These are phyloP conservation scores for Fusarium penzigii DNA, from an alignment of 2,329 filamentous ascomycete species.

Conservation along the genomic window DNA sequence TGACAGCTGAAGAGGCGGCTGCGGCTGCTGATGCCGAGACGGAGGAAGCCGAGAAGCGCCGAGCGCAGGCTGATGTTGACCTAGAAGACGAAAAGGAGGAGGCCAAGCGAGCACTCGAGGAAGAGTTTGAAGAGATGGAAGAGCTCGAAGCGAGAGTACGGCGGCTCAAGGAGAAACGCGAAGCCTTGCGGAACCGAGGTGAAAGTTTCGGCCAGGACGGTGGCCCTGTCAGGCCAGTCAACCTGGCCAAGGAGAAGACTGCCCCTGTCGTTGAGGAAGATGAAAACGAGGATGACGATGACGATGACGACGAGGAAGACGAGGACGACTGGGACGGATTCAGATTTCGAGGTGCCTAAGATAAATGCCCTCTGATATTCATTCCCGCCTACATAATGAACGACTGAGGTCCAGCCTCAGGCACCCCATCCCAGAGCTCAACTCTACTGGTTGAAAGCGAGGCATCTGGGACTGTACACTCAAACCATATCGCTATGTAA, in stretches of 20 bases:
- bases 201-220: constrained; percentile 32
- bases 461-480: not conserved
- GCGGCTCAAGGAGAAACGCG: constrained; percentile 68
- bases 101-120: constrained; percentile 69
- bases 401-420: not conserved
- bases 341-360: constrained; percentile 41
- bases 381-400: not conserved
- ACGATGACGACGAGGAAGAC: constrained; percentile 54
- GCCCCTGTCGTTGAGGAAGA: constrained; percentile 34
- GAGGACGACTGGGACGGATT: constrained; percentile 62
- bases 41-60: constrained; percentile 52
- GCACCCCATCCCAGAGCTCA: not conserved
- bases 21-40: constrained; percentile 52
- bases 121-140: constrained; percentile 83
- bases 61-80: constrained; percentile 56
- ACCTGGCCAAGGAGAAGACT: constrained; percentile 32
- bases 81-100: constrained; percentile 73
- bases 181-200: constrained; percentile 56
- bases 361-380: not conserved
- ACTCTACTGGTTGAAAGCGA: not conserved
- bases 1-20: constrained; percentile 64
- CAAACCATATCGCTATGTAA: not conserved
- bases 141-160: constrained; percentile 72
- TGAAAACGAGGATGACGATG: constrained; percentile 48
- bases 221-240: constrained; percentile 21